Conservation (phyloP, 495 filamentous ascomycete genomes). For the Penicillium cinerascens region DNA sequence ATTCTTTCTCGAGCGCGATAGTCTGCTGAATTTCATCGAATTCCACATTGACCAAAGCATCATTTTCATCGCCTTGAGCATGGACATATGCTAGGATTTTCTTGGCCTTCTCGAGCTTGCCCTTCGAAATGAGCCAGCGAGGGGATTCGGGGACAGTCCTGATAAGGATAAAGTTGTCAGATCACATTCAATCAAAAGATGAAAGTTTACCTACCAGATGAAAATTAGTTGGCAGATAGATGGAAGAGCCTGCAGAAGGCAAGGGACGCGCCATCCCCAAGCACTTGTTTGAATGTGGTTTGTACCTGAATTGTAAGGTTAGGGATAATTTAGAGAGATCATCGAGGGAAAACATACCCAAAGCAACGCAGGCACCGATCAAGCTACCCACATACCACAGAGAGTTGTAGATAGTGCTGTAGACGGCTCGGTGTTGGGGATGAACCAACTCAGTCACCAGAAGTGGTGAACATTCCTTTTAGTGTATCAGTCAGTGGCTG, state of each 20-base stretch:
- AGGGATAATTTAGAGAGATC: conserved; percentile 42
- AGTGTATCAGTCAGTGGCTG: conserved; percentile 9
- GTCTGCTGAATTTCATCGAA: conserved; percentile 24
- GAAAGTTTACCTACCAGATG: not conserved
- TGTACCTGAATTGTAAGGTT: conserved; percentile 26
- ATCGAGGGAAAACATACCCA: conserved; percentile 14
- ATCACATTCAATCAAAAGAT: conserved; percentile 18
- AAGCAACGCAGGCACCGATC: conserved; percentile 23
- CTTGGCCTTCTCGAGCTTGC: conserved; percentile 30
- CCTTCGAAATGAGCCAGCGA: conserved; percentile 38
- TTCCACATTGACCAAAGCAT: conserved; percentile 19
- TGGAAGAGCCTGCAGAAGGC: not conserved
- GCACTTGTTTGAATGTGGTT: conserved; percentile 34
- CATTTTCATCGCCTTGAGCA: conserved; percentile 17
- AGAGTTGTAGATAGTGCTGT: conserved; percentile 64
- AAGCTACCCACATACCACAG: conserved; percentile 51
- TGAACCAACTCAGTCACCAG: conserved; percentile 63
- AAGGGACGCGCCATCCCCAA: conserved; percentile 49
- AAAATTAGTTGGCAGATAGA: not conserved
- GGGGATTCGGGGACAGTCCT: conserved; percentile 22
- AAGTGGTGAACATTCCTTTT: conserved; percentile 56
- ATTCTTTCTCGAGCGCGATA: conserved; percentile 26
- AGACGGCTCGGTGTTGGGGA: conserved; percentile 62
- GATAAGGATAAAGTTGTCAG: conserved; percentile 17
- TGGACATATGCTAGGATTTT: conserved; percentile 27